These are phyloP conservation scores for Monosporozyma siamensis DNA, from an alignment of 805 yeast genomes.

Conservation along the genomic window DNA sequence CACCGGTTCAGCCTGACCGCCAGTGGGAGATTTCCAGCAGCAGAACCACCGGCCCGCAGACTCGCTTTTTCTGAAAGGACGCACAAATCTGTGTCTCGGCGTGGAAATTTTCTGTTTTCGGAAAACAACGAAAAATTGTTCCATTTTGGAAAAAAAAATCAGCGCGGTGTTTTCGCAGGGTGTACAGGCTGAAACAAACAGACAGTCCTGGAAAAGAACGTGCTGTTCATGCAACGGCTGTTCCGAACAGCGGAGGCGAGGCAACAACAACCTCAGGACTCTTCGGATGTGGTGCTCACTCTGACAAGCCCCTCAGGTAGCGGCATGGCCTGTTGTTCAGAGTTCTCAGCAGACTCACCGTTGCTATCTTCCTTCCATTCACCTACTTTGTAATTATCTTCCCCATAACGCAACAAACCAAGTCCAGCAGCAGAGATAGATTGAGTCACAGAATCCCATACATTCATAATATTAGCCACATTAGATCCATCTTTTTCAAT, in stretches of 20 bases:
- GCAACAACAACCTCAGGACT: background rate
- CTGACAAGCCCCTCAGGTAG: slow-evolving; percentile 61
- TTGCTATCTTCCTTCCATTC: slow-evolving; percentile 28
- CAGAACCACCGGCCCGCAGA: too few relatives aligned
- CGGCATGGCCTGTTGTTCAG: slow-evolving; percentile 32
- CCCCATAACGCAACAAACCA: slow-evolving; percentile 25
- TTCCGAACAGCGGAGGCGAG: background rate
- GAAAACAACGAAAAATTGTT: too few relatives aligned
- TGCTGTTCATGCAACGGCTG: too few relatives aligned
- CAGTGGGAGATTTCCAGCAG: too few relatives aligned
- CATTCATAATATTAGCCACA: slow-evolving; percentile 21
- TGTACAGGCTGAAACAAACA: background rate
- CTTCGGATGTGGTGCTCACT: slow-evolving; percentile 23
- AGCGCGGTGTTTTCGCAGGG: too few relatives aligned
- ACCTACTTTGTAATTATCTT: slow-evolving; percentile 27
- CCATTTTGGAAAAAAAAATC: too few relatives aligned
- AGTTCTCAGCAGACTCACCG: slow-evolving; percentile 24
- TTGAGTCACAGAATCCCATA: slow-evolving; percentile 27
- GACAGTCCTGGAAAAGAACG: too few relatives aligned
- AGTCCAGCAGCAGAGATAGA: slow-evolving; percentile 28
- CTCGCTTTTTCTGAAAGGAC: too few relatives aligned
- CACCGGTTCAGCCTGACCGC: too few relatives aligned
- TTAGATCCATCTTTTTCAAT: slow-evolving; percentile 21
- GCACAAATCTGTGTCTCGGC: too few relatives aligned
- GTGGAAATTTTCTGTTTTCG: too few relatives aligned